Evolutionary conservation across 306 rosid species (phyloP).

Genomic region (Delonix regia): DNA sequence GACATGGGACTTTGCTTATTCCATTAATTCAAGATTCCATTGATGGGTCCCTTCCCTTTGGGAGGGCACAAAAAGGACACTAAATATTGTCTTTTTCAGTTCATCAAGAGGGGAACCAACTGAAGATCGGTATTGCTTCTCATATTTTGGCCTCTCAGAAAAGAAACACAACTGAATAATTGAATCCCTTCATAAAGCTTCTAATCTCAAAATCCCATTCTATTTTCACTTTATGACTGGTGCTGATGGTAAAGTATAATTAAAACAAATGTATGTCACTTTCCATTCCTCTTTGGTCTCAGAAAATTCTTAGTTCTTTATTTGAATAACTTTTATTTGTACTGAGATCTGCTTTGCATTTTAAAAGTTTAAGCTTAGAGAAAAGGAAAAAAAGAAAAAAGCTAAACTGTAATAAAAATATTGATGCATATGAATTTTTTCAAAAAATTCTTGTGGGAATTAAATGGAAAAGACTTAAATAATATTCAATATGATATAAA

Average conservation of each 20-base stretch:
- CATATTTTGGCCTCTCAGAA: constrained; percentile 45
- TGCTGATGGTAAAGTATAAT: constrained; percentile 34
- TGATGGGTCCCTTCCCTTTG: constrained; percentile 49
- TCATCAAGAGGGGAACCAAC: constrained; percentile 49
- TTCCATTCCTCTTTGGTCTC: not conserved
- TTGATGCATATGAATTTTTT: not conserved
- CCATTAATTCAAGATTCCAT: constrained; percentile 40
- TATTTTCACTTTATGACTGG: not conserved
- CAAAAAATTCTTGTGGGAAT: no score
- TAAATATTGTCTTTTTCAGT: constrained; percentile 48
- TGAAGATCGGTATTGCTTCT: constrained; percentile 43
- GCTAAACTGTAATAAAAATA: not conserved
- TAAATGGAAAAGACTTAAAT: not conserved
- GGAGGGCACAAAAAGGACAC: constrained; percentile 35
- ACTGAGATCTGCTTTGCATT: not conserved
- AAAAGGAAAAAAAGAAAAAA: not conserved
- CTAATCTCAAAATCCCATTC: not conserved
- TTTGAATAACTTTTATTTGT: not conserved
- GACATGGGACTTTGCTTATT: constrained; percentile 34
- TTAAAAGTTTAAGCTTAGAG: not conserved
- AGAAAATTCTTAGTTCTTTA: not conserved
- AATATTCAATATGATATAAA: not conserved
- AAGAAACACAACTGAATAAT: constrained; percentile 33
- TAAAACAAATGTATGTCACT: constrained; percentile 35
- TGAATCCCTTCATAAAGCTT: constrained; percentile 42